Evolutionary conservation across 2,329 filamentous ascomycete genomes (phyloP), one percentile per base, ranked within the genome.

Genomic region (Verticillium nubilum): DNA sequence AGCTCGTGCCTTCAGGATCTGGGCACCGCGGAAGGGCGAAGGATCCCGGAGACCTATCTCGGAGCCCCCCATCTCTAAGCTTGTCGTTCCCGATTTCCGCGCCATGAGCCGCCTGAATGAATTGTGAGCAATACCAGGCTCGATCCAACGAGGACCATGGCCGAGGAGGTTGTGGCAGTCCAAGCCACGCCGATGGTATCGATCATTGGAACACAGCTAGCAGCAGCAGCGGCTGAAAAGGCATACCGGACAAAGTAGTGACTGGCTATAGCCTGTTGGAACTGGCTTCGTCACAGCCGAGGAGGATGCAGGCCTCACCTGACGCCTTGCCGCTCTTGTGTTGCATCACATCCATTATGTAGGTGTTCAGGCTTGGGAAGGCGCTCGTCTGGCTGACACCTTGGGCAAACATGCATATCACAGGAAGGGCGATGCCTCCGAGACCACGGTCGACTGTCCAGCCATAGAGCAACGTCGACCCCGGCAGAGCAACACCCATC

Each of bases 181-280:
- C 90, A 93, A 0, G 91, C 91, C 0, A 94, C 86, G 3, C 91
- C 91, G 59, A 95, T 88, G 31, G 72, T 76, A 61, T 92, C 78
- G n/a, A 92, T 81, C 1, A 87, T 88, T 0, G 91, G 91, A 59
- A 95, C 76, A 58, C 90, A 90, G 2, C 86, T 83, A 0, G 88
- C 90, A 2, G 86, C 89, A 0, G 85, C 89, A 4, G 85, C 73
- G 12, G 89, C 90, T 1, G 86, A 90, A 65, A 92, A 89, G 5
- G 92, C 69, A 71, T 94, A 95, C 5, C 91, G 80, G 56, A 90
- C 79, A 67, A 92, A 86, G 71, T 93, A 95, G 71, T 94, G 95
- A 0, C 89, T 89, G 0, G 90, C 89, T 52, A 91, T 28, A 13
- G 13, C 9, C 13, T 31, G 7, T 31, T 9, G 13, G 29, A 9